phyloP scores from a whole-genome alignment of 306 rosid species.

The Prunus campanulata region DNA sequence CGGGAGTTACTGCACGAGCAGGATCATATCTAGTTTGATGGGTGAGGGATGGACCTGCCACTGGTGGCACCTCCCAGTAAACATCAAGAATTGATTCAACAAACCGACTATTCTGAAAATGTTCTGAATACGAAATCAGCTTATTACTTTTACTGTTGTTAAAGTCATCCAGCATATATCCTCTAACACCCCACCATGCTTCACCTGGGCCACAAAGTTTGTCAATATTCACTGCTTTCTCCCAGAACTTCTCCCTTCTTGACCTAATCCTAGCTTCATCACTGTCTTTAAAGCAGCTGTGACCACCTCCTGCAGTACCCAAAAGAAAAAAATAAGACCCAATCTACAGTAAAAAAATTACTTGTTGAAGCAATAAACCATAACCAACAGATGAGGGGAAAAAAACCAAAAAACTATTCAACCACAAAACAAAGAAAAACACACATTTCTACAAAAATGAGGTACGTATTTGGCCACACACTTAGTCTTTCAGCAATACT shows the following conservation, averaged over 20 bases:
- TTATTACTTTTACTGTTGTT: slow-evolving; percentile 57
- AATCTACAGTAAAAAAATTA: background rate
- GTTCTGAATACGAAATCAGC: slow-evolving; percentile 61
- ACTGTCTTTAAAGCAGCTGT: slow-evolving; percentile 92
- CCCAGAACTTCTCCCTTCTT: slow-evolving; percentile 83
- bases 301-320: slow-evolving; percentile 83
- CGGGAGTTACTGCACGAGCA: slow-evolving; percentile 76
- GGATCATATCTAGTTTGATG: slow-evolving; percentile 98
- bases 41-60: slow-evolving; percentile 96
- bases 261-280: slow-evolving; percentile 93
- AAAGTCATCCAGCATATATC: slow-evolving; percentile 82
- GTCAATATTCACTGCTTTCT: slow-evolving; percentile 74
- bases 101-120: slow-evolving; percentile 82
- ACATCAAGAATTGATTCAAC: slow-evolving; percentile 89
- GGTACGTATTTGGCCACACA: background rate
- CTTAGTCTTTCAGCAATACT: background rate
- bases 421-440: background rate
- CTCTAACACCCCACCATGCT: slow-evolving; percentile 98
- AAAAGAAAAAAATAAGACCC: background rate
- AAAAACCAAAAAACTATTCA: background rate
- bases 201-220: slow-evolving; percentile 95
- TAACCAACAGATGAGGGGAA: background rate
- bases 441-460: background rate
- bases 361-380: background rate
- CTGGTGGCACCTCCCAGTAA: slow-evolving; percentile 98